phyloP scores from a whole-genome alignment of 495 filamentous ascomycete species.

The Jackrogersella multiformis region DNA sequence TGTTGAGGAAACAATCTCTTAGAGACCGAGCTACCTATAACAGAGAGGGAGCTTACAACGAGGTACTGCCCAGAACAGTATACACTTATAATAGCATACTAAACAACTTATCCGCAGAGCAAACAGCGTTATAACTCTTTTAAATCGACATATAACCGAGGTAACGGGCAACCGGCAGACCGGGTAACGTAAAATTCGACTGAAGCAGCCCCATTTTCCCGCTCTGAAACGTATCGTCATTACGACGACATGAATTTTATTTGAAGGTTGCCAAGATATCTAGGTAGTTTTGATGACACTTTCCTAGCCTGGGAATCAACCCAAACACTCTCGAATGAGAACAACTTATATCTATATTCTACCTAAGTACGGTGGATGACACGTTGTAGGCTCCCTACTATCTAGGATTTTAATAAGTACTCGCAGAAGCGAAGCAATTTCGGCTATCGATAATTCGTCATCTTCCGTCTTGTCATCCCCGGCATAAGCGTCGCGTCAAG shows the following conservation, averaged over 20 bases:
- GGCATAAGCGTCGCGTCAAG: conserved; percentile 19
- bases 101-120: conserved; percentile 24
- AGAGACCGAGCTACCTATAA: background rate
- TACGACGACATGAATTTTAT: conserved; percentile 18
- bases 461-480: conserved; percentile 31
- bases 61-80: background rate
- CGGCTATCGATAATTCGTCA: conserved; percentile 30
- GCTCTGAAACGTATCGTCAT: conserved; percentile 19
- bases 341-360: conserved; percentile 2
- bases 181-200: conserved; percentile 14
- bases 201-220: conserved; percentile 14
- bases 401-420: conserved; percentile 20
- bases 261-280: conserved; percentile 1
- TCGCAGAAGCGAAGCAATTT: conserved; percentile 32
- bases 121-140: conserved; percentile 19
- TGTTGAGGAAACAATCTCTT: conserved; percentile 4
- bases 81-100: conserved; percentile 21
- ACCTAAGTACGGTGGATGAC: conserved; percentile 18
- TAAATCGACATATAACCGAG: conserved; percentile 32
- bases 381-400: conserved; percentile 30
- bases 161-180: conserved; percentile 31
- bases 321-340: conserved; percentile 3
- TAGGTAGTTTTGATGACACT: conserved; percentile 12
- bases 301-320: background rate
- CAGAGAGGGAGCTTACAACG: background rate